phyloP scores from a whole-genome alignment of 1,284 basidiomycete species.

The Cystobasidiaceae sp. region DNA sequence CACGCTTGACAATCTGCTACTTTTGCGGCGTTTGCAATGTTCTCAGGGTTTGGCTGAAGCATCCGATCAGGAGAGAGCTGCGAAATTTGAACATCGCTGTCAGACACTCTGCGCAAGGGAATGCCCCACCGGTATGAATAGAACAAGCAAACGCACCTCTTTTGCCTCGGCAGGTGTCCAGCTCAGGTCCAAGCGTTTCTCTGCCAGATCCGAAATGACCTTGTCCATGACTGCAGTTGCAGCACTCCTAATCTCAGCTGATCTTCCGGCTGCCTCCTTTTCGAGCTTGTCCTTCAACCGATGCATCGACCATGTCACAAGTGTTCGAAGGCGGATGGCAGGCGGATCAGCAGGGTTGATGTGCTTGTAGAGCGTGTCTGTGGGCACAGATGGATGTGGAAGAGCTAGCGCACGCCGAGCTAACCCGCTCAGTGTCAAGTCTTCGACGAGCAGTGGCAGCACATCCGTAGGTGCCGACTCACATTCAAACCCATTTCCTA shows the following conservation, averaged over 20 bases:
- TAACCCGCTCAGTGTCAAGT: too few species aligned
- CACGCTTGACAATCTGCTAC: constrained; percentile 21
- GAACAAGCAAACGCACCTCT: constrained; percentile 1
- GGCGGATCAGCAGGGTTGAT: constrained; percentile 23
- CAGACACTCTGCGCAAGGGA: too few species aligned
- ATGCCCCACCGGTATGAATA: too few species aligned
- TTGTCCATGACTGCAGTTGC: constrained; percentile 4
- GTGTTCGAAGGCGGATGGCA: constrained; percentile 24
- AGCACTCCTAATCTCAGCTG: constrained; percentile 2
- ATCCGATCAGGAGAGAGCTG: too few species aligned
- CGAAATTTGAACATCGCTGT: too few species aligned
- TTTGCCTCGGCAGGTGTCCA: constrained; percentile 7
- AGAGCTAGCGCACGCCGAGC: neutral
- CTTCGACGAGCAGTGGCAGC: too few species aligned
- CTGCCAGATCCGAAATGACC: constrained; percentile 18
- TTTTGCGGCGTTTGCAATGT: constrained; percentile 22
- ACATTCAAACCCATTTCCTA: constrained; percentile 31
- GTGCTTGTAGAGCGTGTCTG: constrained; percentile 14
- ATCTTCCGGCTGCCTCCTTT: neutral
- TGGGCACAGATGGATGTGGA: constrained; percentile 18
- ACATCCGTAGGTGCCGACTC: too few species aligned
- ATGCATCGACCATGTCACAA: constrained; percentile 25
- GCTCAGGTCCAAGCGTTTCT: constrained; percentile 14
- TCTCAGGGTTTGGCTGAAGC: constrained; percentile 19
- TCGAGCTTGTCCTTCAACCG: constrained; percentile 22